phyloP scores from a whole-genome alignment of 371 early-diverging fungal species.

The Mucor ambiguus region DNA sequence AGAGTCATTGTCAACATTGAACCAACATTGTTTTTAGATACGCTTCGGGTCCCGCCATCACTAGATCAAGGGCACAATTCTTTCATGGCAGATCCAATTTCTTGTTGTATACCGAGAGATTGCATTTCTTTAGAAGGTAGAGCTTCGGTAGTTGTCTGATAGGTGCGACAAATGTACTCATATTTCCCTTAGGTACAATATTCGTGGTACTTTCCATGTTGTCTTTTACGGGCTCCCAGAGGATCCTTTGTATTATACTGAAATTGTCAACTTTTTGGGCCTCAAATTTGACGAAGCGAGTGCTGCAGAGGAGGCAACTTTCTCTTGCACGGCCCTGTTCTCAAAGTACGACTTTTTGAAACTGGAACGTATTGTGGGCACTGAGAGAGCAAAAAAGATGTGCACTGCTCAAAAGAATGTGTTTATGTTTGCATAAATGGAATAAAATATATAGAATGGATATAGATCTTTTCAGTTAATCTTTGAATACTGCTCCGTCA shows the following conservation, averaged over 20 bases:
- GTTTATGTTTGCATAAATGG: conserved; percentile 66
- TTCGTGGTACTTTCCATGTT: conserved; percentile 84
- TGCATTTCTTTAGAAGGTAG: conserved; percentile 90
- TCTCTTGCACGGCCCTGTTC: conserved; percentile 75
- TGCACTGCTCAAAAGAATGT: conserved; percentile 70
- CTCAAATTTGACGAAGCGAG: conserved; percentile 52
- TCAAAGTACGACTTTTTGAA: conserved; percentile 84
- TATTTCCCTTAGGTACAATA: conserved; percentile 58
- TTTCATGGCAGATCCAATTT: conserved; percentile 79
- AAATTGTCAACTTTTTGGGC: conserved; percentile 75
- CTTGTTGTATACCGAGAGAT: conserved; percentile 89
- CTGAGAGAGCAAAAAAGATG: conserved; percentile 75
- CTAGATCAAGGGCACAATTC: conserved; percentile 78
- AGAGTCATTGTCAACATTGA: too few relatives aligned
- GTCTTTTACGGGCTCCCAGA: conserved; percentile 93
- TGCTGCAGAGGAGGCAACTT: conserved; percentile 58
- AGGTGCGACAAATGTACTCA: background rate
- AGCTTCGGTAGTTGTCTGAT: background rate
- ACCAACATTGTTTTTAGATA: conserved; percentile 42
- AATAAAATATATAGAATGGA: background rate
- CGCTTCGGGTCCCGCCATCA: conserved; percentile 67
- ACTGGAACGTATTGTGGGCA: conserved; percentile 91
- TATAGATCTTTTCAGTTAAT: too few relatives aligned
- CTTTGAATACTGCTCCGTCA: too few relatives aligned
- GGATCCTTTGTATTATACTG: conserved; percentile 86